Base-by-base conservation (phyloP, 805 yeast genomes). In the Candida tallmaniae region DNA sequence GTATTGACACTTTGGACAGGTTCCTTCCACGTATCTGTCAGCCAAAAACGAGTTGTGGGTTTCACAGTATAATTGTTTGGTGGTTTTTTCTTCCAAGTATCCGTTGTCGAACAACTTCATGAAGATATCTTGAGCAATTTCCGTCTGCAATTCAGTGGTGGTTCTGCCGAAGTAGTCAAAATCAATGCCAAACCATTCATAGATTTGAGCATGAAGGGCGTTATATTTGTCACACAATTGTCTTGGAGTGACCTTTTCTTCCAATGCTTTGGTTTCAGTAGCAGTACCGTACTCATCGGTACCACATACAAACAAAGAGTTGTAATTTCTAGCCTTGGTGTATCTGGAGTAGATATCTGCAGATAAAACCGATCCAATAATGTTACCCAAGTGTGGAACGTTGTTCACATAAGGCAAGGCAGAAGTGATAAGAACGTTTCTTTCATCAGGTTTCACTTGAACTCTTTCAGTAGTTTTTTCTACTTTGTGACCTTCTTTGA, bases 281-380 rank as follows among this genome's bases (percentile, higher is more conserved):
- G 99, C 99, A 38, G 99, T 93, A 58, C 99, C 99, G 58, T 93
- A 93, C 65, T 93, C 99, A 58, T 93, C 99, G 24, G 98, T 93
- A 65, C 99, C 99, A 63, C 98, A 88, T 38, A 93, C 65, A 53
- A 68, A 93, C 45, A 93, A 66, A 14, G 95, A 71, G 58, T 89
- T 93, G 65, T 82, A 81, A 60, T 87, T 84, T 69, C 96, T 79
- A 50, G 82, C 80, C 61, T 88, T 89, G 57, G 84, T 77, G 61
- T 85, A 93, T 55, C 97, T 79, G 36, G 97, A 74, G 62, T 76
- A 93, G 43, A 90, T 85, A 65, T 93, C 99, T 22, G 98, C 98
- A 39, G 88, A 77, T 45, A 93, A 73, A 24, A 90, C 97, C 21
- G 95, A 83, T 5, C 99, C 99, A 37, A 93, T 79, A 47, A 93